Base-by-base conservation (phyloP, 805 yeast species). In the Zygotorulaspora florentina region DNA sequence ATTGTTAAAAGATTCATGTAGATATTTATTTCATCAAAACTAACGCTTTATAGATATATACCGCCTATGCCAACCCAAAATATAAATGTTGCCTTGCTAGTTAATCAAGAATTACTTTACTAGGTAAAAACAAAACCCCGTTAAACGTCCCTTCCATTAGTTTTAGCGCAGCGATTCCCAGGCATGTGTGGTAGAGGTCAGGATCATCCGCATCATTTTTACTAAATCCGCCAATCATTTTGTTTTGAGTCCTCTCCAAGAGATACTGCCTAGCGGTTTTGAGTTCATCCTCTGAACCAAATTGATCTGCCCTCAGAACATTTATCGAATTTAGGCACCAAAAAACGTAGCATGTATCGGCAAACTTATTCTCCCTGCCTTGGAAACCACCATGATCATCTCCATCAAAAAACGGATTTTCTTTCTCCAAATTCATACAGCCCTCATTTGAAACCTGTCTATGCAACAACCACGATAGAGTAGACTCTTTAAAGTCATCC, bases 301-400 rank as follows among this genome's bases (percentile, higher is more conserved):
- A 25, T n/a, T 23, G 28, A 15, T 42, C 45, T 8, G 34, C 16
- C 35, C 34, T 39, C 8, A 56, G 23, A 11, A 83, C 54, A 1
- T 59, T 54, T 50, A 87, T 66, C 3, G 87, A 70, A 2, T 79
- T 90, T 12, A 80, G 56, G 38, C 79, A 76, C 96, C 96, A 89
- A 73, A 88, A 89, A 6, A 84, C 77, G 59, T 89, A 89, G 67
- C 97, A 89, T 0, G 95, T 84, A 64, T 89, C 97, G 3, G 85
- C 85, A 46, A 73, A 75, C 62, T 89, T 89, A 62, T 87, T 87
- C n/a, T 78, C 80, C 39, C 97, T 71, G 1, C 97, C 97, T 62
- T 88, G 87, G 60, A 86, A 81, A 0, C 91, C 91, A 1, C 96
- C 96, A 42, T 66, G 66, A 57, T 84, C 91, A 2, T 61, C 66